Evolutionary conservation across 768 basidiomycete genomes (phyloP), one percentile per base, ranked within the genome.

Genomic region (Thelephora aurantiotincta): DNA sequence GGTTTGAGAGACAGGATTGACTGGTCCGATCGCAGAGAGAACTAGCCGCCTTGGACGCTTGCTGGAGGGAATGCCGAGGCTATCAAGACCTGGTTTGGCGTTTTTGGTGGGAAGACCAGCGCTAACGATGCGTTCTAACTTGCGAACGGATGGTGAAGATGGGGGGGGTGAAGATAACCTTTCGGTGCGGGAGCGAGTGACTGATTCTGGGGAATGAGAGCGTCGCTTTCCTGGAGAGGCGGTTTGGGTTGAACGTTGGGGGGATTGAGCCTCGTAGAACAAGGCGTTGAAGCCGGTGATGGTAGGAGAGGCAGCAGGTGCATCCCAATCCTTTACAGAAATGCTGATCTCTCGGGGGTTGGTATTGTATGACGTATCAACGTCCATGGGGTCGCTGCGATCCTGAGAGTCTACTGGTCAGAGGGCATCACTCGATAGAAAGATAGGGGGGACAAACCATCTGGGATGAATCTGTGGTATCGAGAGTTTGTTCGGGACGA

Each of bases 381-480:
- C 72, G 53, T 90, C 87, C 87, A 89, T 90, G 26, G 78, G 80
- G 61, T 66, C 85, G 72, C 54, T 77, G 74, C 37, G 64, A 41
- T 41, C 38, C 38, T 41, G 38, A 3, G 19, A 37, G 2, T 19
- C 38, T 18, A 7, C 22, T 41, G 38, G 16, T 18, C 38, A 41
- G 14, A 41, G 9, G 9, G 26, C 9, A 9, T 9, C 9, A 30
- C 26, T 30, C 44, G 30, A 34, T 30, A 23, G 26, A 19, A 11
- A 48, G 22, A 50, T 59, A 50, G 64, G 58, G 38, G 38, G 16
- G 38, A 30, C 51, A 57, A 53, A 48, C 57, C 30, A 59, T 68
- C 34, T 56, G 56, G 14, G 57, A 55, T 50, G 61, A 61, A 41
- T 59, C 55, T 18, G 58, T 58, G 9, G 55, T 57, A 6, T 57